A percentile compares a stretch with the other conserved stretches of the same genome.
phyloP scores from a whole-genome alignment of 176 grass and related monocot genomes.

The Melocanna baccifera region DNA sequence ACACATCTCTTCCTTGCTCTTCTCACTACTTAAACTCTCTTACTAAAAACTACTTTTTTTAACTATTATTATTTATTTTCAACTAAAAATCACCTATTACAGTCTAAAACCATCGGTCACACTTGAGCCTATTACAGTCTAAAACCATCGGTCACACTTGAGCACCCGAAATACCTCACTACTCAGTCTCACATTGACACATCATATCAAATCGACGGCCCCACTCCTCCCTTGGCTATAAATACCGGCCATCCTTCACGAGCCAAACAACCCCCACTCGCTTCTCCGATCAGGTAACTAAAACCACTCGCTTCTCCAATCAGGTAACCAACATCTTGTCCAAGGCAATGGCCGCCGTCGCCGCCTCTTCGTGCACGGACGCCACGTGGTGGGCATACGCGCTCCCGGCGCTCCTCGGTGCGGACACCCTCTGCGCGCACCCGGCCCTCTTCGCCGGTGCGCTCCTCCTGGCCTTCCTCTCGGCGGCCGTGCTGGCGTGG shows the following conservation, averaged over 20 bases:
- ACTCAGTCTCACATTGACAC: no score
- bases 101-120: no score
- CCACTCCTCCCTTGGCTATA: neutral
- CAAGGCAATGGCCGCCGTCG: neutral
- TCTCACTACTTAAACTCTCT: no score
- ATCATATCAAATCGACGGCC: no score
- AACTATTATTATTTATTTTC: no score
- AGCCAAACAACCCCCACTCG: neutral
- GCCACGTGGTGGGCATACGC: slow-evolving; percentile 58
- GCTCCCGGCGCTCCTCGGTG: slow-evolving; percentile 47
- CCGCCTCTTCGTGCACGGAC: slow-evolving; percentile 39
- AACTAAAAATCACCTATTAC: no score
- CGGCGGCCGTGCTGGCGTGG: slow-evolving; percentile 38
- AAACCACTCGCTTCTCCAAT: neutral
- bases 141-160: no score
- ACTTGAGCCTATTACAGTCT: no score
- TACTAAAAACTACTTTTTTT: no score
- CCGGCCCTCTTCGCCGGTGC: slow-evolving; percentile 30
- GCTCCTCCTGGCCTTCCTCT: slow-evolving; percentile 32
- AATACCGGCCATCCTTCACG: neutral
- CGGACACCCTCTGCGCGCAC: slow-evolving; percentile 32
- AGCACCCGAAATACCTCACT: no score
- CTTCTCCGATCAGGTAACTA: neutral
- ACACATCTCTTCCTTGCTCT: no score
- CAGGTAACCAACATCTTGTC: neutral